A percentile compares a stretch with the other conserved stretches of the same genome.
Conservation (phyloP, 176 grass and related monocot species). For the Otatea glauca region DNA sequence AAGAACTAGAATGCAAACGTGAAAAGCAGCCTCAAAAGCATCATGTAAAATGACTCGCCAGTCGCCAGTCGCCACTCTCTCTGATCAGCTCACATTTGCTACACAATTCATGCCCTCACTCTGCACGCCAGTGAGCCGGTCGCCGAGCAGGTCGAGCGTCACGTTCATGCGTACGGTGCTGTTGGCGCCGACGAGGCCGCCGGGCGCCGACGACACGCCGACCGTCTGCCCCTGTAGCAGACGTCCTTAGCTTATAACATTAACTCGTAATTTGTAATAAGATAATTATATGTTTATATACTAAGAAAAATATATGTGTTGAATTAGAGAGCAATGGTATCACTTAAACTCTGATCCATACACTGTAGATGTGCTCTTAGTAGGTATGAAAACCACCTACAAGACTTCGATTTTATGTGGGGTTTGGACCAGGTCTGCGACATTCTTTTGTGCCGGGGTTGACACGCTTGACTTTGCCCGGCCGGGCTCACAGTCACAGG, state of each 20-base stretch:
- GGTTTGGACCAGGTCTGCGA: not conserved
- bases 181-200: constrained; percentile 49
- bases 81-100: constrained; percentile 24
- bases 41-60: not conserved
- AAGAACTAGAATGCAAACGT: not conserved
- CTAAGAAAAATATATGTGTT: no score
- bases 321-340: no score
- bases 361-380: no score
- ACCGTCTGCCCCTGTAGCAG: constrained; percentile 46
- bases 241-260: constrained; percentile 14
- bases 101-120: constrained; percentile 39
- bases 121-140: constrained; percentile 49
- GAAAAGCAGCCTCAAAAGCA: not conserved
- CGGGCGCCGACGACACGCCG: constrained; percentile 63
- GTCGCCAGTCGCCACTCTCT: not conserved
- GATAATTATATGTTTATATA: no score
- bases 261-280: no score
- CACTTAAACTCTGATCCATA: no score
- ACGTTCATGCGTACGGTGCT: constrained; percentile 56
- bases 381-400: not conserved
- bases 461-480: constrained; percentile 36
- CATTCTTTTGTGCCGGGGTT: not conserved
- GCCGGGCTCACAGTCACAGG: not conserved
- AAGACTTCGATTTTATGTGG: constrained; percentile 12
- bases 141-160: constrained; percentile 63